A percentile compares a stretch with the other conserved stretches of the same genome.
Conservation (phyloP, 345 rosid genomes). For the Pugionium dolabratum region DNA sequence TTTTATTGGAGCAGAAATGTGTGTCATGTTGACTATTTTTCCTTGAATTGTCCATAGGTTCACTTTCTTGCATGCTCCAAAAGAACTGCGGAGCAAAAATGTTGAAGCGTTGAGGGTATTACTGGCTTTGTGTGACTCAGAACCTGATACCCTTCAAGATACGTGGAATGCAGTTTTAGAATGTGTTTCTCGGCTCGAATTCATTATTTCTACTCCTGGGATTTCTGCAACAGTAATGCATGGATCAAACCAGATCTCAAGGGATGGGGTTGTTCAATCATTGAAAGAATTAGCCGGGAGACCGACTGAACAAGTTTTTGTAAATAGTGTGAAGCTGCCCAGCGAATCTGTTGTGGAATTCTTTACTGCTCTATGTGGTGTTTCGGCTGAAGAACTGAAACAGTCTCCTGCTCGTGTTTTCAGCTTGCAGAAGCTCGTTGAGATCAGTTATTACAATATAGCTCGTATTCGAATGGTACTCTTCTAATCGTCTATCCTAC, state of each 20-base stretch:
- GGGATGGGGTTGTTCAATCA: conserved; percentile 91
- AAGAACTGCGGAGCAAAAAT: conserved; percentile 94
- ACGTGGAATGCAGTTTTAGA: conserved; percentile 99
- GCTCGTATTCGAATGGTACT: conserved; percentile 96
- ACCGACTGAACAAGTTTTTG: conserved; percentile 92
- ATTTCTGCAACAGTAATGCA: conserved; percentile 94
- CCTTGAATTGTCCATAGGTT: conserved; percentile 55
- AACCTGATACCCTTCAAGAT: conserved; percentile 82
- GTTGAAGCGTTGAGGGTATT: conserved; percentile 93
- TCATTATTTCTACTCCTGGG: conserved; percentile 79
- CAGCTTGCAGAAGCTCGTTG: conserved; percentile 98
- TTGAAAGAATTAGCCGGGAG: conserved; percentile 89
- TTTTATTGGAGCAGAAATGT: conserved; percentile 24
- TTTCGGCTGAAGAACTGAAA: conserved; percentile 93
- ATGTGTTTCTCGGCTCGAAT: conserved; percentile 98
- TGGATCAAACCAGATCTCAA: conserved; percentile 97
- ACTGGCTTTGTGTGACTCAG: conserved; percentile 70
- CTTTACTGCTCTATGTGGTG: conserved; percentile 94
- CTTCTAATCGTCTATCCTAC: conserved; percentile 31
- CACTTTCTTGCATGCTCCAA: conserved; percentile 98
- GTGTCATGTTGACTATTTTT: conserved; percentile 29
- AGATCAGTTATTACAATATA: conserved; percentile 98
- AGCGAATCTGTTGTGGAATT: conserved; percentile 94
- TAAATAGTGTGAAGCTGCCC: conserved; percentile 87
- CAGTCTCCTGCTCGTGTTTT: conserved; percentile 98